Conservation (phyloP, 148 eudicot genomes). For the Vaccinium myrtillus region DNA sequence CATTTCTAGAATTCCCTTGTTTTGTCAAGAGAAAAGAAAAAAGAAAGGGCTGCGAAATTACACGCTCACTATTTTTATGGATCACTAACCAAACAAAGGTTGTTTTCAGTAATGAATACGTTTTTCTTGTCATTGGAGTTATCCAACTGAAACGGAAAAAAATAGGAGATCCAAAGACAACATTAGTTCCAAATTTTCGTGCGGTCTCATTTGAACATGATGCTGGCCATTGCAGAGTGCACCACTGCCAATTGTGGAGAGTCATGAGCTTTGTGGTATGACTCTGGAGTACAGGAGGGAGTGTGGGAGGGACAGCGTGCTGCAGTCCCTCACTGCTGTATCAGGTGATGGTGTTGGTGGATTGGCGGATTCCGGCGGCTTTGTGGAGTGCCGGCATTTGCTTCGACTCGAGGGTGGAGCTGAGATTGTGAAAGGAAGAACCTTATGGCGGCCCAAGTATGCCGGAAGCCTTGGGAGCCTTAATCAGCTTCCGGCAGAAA, state of each 20-base stretch:
- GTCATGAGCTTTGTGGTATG: conserved; percentile 76
- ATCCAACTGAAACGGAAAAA: neutral
- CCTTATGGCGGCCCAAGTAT: conserved; percentile 83
- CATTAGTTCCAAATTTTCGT: neutral
- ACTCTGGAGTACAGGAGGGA: conserved; percentile 90
- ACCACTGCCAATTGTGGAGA: conserved; percentile 66
- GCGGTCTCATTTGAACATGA: neutral
- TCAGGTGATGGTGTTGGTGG: conserved; percentile 44
- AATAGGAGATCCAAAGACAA: neutral
- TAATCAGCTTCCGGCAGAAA: conserved; percentile 35
- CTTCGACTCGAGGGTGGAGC: conserved; percentile 77
- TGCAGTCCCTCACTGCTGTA: conserved; percentile 74
- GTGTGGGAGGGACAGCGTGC: conserved; percentile 76
- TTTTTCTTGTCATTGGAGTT: neutral
- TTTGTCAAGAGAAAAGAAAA: neutral
- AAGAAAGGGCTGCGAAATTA: neutral
- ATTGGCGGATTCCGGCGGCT: conserved; percentile 41
- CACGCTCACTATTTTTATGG: neutral
- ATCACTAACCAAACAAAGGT: neutral
- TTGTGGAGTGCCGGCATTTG: conserved; percentile 81
- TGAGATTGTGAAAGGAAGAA: conserved; percentile 79
- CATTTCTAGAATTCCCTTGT: neutral
- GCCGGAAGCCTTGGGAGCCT: conserved; percentile 41
- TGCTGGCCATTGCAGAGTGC: conserved; percentile 61
- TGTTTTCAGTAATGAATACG: neutral